Evolutionary conservation across 176 grass and related monocot genomes (phyloP), one percentile per base, ranked within the genome.

Genomic region (Puccinellia tenuiflora): DNA sequence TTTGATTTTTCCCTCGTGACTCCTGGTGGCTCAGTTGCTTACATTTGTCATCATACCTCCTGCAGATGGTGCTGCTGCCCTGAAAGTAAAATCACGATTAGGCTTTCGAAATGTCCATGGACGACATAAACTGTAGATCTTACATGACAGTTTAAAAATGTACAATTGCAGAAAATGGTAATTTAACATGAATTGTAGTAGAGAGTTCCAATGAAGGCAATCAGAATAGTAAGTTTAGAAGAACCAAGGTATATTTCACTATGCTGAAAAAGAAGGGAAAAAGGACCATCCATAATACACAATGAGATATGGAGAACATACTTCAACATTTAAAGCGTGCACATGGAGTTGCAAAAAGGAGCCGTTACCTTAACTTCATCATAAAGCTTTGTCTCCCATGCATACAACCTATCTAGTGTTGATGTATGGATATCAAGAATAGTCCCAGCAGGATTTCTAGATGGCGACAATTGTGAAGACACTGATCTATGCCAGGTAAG

Each of bases 351-450:
- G 68, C 75, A 74, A 1, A 46, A 5, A 48, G 15, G 15, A 17
- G 38, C 8, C 37, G 17, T 65, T 80, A 94, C 94, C 94, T 94
- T 97, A 39, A 92, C 84, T 90, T 97, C 94, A 79, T 90, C 92
- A 90, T 94, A 97, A 88, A 94, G 90, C 54, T 89, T 90, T 43
- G 79, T 85, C 50, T 97, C 91, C 91, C 91, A 94, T 52, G 91
- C 89, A 82, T 90, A 92, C 69, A 97, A 63, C 24, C 87, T 85
- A 72, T 92, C 89, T 67, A 94, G 82, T 64, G 87, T 90, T 24
- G 89, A 94, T 28, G 90, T 88, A 88, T 92, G 83, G 55, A 87
- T 86, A 46, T 77, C 83, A 63, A 89, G 76, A 85, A 88, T 94
- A 47, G 37, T 38, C 20, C 86, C 83, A 42, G 81, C 48, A 74